A percentile compares a stretch with the other conserved stretches of the same genome.
Conservation (phyloP, 805 yeast species). For the Ogataea kodamae region DNA sequence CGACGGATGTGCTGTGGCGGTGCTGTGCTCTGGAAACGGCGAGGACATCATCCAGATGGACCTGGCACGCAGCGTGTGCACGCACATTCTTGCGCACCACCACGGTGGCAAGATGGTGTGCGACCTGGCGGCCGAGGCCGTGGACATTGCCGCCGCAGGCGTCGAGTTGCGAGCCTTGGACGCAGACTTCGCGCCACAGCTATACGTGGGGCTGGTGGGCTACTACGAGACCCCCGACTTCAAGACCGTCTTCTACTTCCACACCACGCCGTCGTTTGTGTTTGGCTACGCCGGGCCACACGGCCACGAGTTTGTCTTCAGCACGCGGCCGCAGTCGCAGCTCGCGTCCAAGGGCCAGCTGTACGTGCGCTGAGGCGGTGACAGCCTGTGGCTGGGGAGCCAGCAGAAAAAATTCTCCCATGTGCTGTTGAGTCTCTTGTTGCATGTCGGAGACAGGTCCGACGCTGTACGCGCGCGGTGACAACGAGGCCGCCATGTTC, state of each 20-base stretch:
- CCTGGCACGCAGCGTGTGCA: slow-evolving; percentile 35
- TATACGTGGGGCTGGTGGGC: slow-evolving; percentile 30
- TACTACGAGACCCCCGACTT: slow-evolving; percentile 13
- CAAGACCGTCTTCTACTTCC: slow-evolving; percentile 22
- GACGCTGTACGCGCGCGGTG: slow-evolving; percentile 4
- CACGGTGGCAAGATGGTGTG: slow-evolving; percentile 12
- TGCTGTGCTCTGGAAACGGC: slow-evolving; percentile 53
- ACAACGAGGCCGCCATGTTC: slow-evolving; percentile 1
- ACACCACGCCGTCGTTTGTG: slow-evolving; percentile 27
- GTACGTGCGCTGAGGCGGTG: slow-evolving; percentile 5
- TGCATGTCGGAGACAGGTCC: not conserved
- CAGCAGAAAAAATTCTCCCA: slow-evolving; percentile 1
- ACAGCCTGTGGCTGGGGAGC: too few relatives aligned
- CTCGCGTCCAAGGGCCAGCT: slow-evolving; percentile 8
- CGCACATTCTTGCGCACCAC: slow-evolving; percentile 9
- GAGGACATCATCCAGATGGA: slow-evolving; percentile 48
- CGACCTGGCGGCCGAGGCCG: slow-evolving; percentile 19
- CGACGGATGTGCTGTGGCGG: slow-evolving; percentile 20
- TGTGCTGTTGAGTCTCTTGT: too few relatives aligned
- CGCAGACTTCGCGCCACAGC: slow-evolving; percentile 3
- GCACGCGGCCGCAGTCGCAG: slow-evolving; percentile 10
- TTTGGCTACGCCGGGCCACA: slow-evolving; percentile 14
- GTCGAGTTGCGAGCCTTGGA: slow-evolving; percentile 23
- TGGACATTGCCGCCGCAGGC: slow-evolving; percentile 7
- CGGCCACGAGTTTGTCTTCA: slow-evolving; percentile 9